phyloP scores from a whole-genome alignment of 208 protist genomes.

The Wallacemonas sp. region DNA sequence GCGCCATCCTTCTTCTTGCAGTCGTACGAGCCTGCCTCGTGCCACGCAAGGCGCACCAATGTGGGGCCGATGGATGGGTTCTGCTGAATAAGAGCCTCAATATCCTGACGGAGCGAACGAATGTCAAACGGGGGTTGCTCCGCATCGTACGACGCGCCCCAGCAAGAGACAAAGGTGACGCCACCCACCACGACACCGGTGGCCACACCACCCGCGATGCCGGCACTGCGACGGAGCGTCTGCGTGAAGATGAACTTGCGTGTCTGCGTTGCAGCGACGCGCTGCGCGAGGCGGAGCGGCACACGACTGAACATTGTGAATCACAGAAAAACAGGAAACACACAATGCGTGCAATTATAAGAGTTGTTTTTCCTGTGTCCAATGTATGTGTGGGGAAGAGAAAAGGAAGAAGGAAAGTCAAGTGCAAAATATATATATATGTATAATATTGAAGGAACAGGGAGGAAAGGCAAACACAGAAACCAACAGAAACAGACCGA shows the following conservation, averaged over 20 bases:
- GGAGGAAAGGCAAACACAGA: no score
- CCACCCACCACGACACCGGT: constrained; percentile 11
- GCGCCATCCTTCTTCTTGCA: constrained; percentile 60
- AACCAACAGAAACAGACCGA: no score
- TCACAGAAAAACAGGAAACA: neutral
- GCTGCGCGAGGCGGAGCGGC: constrained; percentile 16
- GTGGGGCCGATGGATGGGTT: constrained; percentile 51
- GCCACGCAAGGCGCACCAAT: constrained; percentile 79
- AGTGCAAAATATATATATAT: no score
- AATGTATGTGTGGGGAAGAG: no score
- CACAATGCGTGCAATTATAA: no score
- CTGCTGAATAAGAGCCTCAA: constrained; percentile 29
- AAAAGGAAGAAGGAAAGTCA: no score
- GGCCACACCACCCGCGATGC: neutral
- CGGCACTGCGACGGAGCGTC: neutral
- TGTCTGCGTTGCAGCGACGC: constrained; percentile 1
- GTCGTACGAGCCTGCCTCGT: constrained; percentile 73
- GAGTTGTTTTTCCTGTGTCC: no score
- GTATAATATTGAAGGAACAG: no score
- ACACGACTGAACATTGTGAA: constrained; percentile 16
- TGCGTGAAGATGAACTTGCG: neutral
- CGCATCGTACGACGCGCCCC: neutral
- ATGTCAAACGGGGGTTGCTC: constrained; percentile 31
- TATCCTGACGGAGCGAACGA: constrained; percentile 21
- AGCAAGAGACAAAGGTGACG: constrained; percentile 18